Percentiles rank a stretch among this genome's conserved stretches.
Conservation (phyloP, 2,329 filamentous ascomycete genomes). For the Thielaviopsis populi region DNA sequence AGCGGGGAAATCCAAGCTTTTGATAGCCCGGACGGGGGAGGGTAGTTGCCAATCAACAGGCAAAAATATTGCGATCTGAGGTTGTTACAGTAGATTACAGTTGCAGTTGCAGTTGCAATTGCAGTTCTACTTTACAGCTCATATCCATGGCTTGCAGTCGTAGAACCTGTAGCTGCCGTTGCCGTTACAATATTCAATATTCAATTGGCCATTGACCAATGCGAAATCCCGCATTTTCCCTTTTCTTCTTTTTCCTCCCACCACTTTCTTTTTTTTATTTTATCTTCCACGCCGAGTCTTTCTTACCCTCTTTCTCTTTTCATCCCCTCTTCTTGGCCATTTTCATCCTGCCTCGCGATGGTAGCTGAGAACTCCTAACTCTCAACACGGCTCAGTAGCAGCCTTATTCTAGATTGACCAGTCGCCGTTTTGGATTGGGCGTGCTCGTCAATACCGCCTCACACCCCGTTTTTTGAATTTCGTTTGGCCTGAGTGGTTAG, state of each 20-base stretch:
- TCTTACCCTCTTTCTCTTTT: conserved; percentile 5
- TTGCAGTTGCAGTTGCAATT: background rate
- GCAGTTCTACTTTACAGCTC: no score
- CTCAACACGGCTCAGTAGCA: background rate
- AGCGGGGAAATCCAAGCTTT: background rate
- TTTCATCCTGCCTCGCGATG: conserved; percentile 4
- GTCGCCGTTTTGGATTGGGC: background rate
- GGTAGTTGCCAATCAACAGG: background rate
- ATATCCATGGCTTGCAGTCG: background rate
- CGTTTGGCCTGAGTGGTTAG: background rate
- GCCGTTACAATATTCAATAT: background rate
- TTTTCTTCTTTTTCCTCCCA: background rate
- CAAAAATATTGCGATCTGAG: background rate
- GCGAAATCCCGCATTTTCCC: conserved; percentile 1
- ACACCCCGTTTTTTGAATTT: background rate
- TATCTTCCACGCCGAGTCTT: background rate
- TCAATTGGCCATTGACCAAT: background rate
- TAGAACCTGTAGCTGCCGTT: background rate
- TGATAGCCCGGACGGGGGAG: background rate
- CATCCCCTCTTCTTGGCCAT: conserved; percentile 1
- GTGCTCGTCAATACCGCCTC: background rate
- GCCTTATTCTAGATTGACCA: background rate
- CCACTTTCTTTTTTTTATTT: background rate
- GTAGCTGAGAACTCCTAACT: background rate
- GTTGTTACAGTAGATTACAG: background rate